Percentiles rank a stretch among this genome's conserved stretches.
Evolutionary conservation across 305 asterid species (phyloP).

Genomic region (Fraxinus platypoda): DNA sequence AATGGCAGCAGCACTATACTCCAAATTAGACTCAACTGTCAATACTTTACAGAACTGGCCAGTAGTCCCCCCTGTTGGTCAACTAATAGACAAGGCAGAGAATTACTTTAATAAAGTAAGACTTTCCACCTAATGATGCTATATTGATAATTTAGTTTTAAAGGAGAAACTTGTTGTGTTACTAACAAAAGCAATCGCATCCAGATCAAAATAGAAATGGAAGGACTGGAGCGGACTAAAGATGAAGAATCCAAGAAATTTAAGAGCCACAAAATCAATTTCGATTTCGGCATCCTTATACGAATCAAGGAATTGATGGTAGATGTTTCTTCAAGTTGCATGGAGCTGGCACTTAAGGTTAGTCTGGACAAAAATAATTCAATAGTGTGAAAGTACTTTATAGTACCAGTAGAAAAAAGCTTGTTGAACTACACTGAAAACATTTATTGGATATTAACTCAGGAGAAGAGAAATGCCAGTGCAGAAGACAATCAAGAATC

Average conservation of each 20-base stretch:
- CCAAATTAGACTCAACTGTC: slow-evolving; percentile 55
- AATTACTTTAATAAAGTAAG: slow-evolving; percentile 71
- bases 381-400: background rate
- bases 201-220: slow-evolving; percentile 84
- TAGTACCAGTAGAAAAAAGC: background rate
- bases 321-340: slow-evolving; percentile 78
- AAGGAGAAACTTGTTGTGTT: background rate
- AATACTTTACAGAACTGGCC: slow-evolving; percentile 60
- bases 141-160: background rate
- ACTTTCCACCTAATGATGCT: background rate
- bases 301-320: slow-evolving; percentile 82
- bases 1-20: slow-evolving; percentile 71
- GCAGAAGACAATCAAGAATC: slow-evolving; percentile 33
- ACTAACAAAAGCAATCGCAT: slow-evolving; percentile 23
- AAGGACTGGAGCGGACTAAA: slow-evolving; percentile 70
- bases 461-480: slow-evolving; percentile 58
- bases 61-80: slow-evolving; percentile 47
- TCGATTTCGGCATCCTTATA: slow-evolving; percentile 69
- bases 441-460: slow-evolving; percentile 5
- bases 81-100: slow-evolving; percentile 72
- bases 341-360: slow-evolving; percentile 87
- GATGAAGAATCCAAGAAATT: slow-evolving; percentile 83
- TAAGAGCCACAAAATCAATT: slow-evolving; percentile 65
- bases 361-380: slow-evolving; percentile 15
- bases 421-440: background rate